Evolutionary conservation across 2,329 filamentous ascomycete genomes (phyloP).

Genomic region (Pochonia chlamydosporia): DNA sequence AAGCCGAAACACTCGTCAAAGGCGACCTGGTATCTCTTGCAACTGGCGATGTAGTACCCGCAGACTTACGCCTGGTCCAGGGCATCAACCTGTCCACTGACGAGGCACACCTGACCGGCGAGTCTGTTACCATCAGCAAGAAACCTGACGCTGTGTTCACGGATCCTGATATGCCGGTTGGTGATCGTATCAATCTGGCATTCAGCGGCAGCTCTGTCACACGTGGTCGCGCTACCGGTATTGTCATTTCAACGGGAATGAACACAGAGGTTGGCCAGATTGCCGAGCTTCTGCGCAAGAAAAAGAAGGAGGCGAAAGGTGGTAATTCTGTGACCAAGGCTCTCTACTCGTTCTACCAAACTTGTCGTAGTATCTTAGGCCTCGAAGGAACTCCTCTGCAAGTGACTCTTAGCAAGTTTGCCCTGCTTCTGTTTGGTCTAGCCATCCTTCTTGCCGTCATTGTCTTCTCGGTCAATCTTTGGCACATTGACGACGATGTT

Average conservation of each 20-base stretch:
- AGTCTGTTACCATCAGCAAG: conserved; percentile 65
- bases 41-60: conserved; percentile 64
- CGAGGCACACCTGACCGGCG: conserved; percentile 68
- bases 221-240: conserved; percentile 61
- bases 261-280: conserved; percentile 71
- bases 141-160: conserved; percentile 50
- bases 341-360: conserved; percentile 36
- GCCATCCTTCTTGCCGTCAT: conserved; percentile 57
- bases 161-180: conserved; percentile 51
- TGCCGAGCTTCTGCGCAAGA: conserved; percentile 60
- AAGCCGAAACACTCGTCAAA: conserved; percentile 53
- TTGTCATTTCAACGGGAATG: conserved; percentile 68
- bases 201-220: conserved; percentile 70
- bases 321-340: conserved; percentile 37
- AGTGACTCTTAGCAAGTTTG: conserved; percentile 79
- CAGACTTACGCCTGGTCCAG: conserved; percentile 59
- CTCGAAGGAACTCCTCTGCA: conserved; percentile 77
- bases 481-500: conserved; percentile 48
- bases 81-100: conserved; percentile 72
- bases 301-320: conserved; percentile 37
- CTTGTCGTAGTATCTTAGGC: conserved; percentile 51
- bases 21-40: conserved; percentile 60
- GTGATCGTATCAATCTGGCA: conserved; percentile 64
- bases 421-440: conserved; percentile 70
- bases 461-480: conserved; percentile 55